Evolutionary conservation across 139 green algal species (phyloP), one percentile per base, ranked within the genome.

Genomic region (Protoeuglena noctilucae): DNA sequence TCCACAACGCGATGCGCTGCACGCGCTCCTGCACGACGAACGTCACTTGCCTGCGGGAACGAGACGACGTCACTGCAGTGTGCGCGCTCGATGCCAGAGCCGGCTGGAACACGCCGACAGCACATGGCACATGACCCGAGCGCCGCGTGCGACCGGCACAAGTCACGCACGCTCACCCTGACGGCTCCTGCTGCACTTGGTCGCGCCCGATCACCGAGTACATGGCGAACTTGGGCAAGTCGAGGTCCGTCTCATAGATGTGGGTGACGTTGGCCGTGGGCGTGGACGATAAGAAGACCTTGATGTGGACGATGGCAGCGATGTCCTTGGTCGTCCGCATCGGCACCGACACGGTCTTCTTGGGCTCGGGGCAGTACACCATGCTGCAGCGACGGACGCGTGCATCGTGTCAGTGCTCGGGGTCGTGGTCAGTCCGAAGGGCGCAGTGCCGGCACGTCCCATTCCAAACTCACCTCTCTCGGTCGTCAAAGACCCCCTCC

Each of bases 11-110:
- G 7, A 84, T 31, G 2, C 69, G 66, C 0, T 54, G 57, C 4
- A 81, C 48, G 47, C 66, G 69, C 63, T 81, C 69, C 0, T 56
- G 61, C 24, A 68, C 28, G 3, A 56, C 53, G 61, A 48, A 74
- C 48, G 16, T 53, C 60, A 43, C 45, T 18, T 65, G 29, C 23
- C 53, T 17, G 18, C 16, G 21, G 21, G 45, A 51, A 9, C 9
- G 12, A 51, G 5, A 51, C 5, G 12, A 17, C 45, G 18, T 17
- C 5, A 51, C 5, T 51, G n/a, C 12, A 25, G 45, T 51, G 18
- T 26, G 16, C 45, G 7, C 45, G 18, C 9, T 12, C 9, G 34
- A 43, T 7, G 34, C 34, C 34, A n/a, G n/a, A n/a, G 34, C 34
- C 9, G 9, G 34, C 12, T 12, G 34, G 34, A 12, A 12, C 7